Evolutionary conservation across 2,329 filamentous ascomycete species (phyloP).

Genomic region (Penicillium sp.): DNA sequence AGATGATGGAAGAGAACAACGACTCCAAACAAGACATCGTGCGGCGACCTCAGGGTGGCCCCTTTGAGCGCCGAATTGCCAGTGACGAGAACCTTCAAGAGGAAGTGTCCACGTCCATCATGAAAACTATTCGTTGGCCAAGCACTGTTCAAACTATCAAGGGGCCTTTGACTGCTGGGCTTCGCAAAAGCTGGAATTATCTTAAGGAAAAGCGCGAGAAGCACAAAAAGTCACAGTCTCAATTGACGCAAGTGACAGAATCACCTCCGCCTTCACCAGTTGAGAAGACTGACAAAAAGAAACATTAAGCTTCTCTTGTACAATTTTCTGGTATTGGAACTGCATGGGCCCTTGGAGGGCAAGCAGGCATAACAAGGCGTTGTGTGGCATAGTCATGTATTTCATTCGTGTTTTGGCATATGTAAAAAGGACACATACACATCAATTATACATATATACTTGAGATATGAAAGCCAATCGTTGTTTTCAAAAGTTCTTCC

Average conservation of each 20-base stretch:
- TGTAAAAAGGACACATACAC: too few relatives aligned
- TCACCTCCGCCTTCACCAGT: slow-evolving; percentile 8
- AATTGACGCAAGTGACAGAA: slow-evolving; percentile 21
- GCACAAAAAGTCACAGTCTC: slow-evolving; percentile 48
- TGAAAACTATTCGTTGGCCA: slow-evolving; percentile 89
- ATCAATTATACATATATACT: slow-evolving; percentile 3
- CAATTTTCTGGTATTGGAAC: not conserved
- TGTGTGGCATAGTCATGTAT: slow-evolving; percentile 18
- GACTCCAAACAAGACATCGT: slow-evolving; percentile 70
- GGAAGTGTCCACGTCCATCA: slow-evolving; percentile 76
- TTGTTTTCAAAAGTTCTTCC: too few relatives aligned
- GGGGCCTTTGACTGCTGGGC: slow-evolving; percentile 77
- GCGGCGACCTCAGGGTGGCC: slow-evolving; percentile 74
- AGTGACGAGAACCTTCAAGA: slow-evolving; percentile 69
- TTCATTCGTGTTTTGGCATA: slow-evolving; percentile 11
- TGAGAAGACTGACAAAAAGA: slow-evolving; percentile 21
- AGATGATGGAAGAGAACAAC: slow-evolving; percentile 77
- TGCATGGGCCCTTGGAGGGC: slow-evolving; percentile 4
- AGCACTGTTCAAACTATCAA: slow-evolving; percentile 88
- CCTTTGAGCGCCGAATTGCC: slow-evolving; percentile 85
- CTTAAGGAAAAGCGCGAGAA: slow-evolving; percentile 79
- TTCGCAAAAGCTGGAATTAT: slow-evolving; percentile 73
- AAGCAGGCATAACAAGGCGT: slow-evolving; percentile 24
- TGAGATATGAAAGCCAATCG: too few relatives aligned
- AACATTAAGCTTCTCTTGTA: slow-evolving; percentile 11